Base-by-base conservation (phyloP, 108 stramenopile species). In the Aurantiochytrium sp. region DNA sequence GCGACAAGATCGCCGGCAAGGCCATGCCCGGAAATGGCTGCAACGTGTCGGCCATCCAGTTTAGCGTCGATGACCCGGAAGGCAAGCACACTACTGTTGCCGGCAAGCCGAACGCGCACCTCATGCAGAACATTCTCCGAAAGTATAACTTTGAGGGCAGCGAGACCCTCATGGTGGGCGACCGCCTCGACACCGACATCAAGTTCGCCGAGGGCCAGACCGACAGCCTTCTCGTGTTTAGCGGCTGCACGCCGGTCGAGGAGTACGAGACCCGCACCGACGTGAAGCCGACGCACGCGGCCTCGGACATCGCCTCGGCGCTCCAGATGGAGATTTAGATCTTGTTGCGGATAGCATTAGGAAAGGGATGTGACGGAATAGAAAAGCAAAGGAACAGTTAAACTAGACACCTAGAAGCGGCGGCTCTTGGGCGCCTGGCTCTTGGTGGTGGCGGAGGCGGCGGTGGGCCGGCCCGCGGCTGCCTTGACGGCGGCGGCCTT, bases 161-260 rank as follows among this genome's bases (percentile, higher is more conserved):
- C 2, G 90, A 94, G 53, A 92, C 95, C 24, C 86, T 95, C 53
- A 93, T 97, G 87, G 94, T 97, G 48, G 96, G 96, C 0, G 96
- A 97, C 90, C 92, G 96, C n/a, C 92, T 97, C 10, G 95, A 96
- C 86, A 97, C 96, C 2, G 96, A 97, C 87, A 91, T 95, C 48
- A 88, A 86, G 88, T 95, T 96, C 89, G 96, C 94, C 22, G 92
- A 91, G 32, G 90, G 92, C 48, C 91, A 93, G 32, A 95, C 94
- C 88, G 54, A 55, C 15, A 91, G 93, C 54, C 89, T 90, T 1
- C 91, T 97, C 37, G 96, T 96, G 1, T 86, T 96, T 87, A 96
- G 94, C 12, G 96, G 96, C 5, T 94, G 94, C 55, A 92, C 96
- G 1, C 90, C 87, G 34, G 89, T 95, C 68, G 87, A 85, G 48